Base-by-base conservation (phyloP, 805 yeast species). In the Ogataea haglerorum region DNA sequence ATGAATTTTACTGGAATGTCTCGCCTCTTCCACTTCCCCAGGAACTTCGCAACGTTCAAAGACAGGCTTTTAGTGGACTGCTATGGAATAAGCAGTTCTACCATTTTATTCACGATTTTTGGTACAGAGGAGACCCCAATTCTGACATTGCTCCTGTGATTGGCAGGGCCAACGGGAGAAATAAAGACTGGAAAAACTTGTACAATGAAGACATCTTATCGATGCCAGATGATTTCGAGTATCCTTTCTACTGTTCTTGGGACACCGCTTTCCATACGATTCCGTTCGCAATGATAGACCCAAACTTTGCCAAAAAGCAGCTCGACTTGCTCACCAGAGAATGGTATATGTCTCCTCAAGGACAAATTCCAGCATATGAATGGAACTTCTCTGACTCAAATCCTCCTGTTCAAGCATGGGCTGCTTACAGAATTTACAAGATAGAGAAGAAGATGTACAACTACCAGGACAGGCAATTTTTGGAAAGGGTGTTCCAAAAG, bases 321-420 rank as follows among this genome's bases (percentile, higher is more conserved):
- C 73, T 89, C 52, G 95, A 84, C 59, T 68, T 89, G 42, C 68
- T 89, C 60, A 83, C 95, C 22, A 75, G 96, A 57, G 97, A 89
- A 64, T 89, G 96, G 96, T 89, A 89, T 60, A 87, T 88, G 95
- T 96, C 91, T 60, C 96, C 96, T 33, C 89, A 89, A 60, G 97
- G 97, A n/a, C 96, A 90, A 64, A 78, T 88, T 49, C 96, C 97
- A 0, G 96, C 96, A 10, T 89, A 89, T 61, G 97, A 89, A 64
- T 89, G 97, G 97, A 89, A 90, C 61, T 89, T 89, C 56, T 71
- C 85, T 47, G 97, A 89, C 62, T 95, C 90, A n/a, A 89, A 89
- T 60, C 97, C 97, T 1, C 97, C 97, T 0, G 97, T 89, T 25
- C 96, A 90, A 60, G 96, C 96, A 0, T 89, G 96, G 96, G 82